These are phyloP conservation scores for Pugionium cornutum DNA, from an alignment of 345 rosid species.

Conservation along the genomic window DNA sequence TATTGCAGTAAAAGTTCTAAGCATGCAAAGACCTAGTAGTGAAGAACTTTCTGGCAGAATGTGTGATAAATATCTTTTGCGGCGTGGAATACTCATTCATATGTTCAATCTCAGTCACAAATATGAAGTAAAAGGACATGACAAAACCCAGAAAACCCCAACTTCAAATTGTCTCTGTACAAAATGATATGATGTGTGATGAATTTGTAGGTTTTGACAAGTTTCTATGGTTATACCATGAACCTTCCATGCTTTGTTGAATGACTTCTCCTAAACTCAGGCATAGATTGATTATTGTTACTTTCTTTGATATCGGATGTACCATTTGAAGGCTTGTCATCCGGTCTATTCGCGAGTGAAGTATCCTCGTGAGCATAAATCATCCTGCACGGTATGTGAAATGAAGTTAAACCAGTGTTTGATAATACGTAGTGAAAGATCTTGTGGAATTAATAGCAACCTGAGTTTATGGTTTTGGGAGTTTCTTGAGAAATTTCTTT, in stretches of 20 bases:
- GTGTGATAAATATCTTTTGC: not conserved
- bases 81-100: conserved; percentile 1
- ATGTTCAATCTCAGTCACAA: conserved; percentile 9
- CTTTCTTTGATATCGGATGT: conserved; percentile 45
- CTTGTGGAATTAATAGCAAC: conserved; percentile 37
- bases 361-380: conserved; percentile 48
- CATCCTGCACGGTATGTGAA: conserved; percentile 47
- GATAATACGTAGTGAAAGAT: not conserved
- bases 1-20: too few relatives aligned
- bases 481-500: conserved; percentile 51
- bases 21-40: too few relatives aligned
- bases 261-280: conserved; percentile 69
- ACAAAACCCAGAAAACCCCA: conserved; percentile 19
- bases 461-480: conserved; percentile 63
- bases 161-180: conserved; percentile 27
- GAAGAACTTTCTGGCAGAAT: too few relatives aligned
- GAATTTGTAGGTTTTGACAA: conserved; percentile 9
- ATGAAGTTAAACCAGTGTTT: conserved; percentile 4
- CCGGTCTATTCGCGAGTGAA: conserved; percentile 44
- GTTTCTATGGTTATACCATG: conserved; percentile 45
- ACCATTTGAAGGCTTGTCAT: conserved; percentile 49
- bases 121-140: conserved; percentile 24
- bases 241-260: conserved; percentile 75
- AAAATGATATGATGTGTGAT: conserved; percentile 15
- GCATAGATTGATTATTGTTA: conserved; percentile 43